Base-by-base conservation (phyloP, 129 eudicot genomes). In the Artemisia argyi region DNA sequence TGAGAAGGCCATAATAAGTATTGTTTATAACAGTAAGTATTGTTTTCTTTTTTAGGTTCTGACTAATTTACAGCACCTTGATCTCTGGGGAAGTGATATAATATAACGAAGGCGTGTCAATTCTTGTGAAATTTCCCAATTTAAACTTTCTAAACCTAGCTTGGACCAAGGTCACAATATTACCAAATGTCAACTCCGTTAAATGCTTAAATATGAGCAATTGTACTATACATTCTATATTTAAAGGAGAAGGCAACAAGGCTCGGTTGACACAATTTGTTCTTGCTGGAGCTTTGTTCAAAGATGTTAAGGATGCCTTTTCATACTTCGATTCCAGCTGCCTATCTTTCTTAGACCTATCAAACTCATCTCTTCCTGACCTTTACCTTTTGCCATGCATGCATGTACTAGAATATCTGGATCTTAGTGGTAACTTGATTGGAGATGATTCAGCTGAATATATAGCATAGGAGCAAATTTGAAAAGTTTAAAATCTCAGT, bases 1-100 rank as follows among this genome's bases (percentile, higher is more conserved):
- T 5, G 10, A 39, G 52, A 69, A 53, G 30, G 15, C 18, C 2
- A 39, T 32, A 11, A 35, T 49, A 17, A 42, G n/a, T 17, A n/a
- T n/a, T n/a, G n/a, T n/a, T n/a, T n/a, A n/a, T n/a, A n/a, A n/a
- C n/a, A n/a, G n/a, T n/a, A n/a, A n/a, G n/a, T n/a, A n/a, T n/a
- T n/a, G n/a, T 11, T 49, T 50, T 62, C 46, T 53, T 74, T 65
- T 39, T 66, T 64, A 95, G 99, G 91, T 66, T 50, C 88, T 95
- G 75, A 86, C 76, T 49, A 86, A 88, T n/a, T 80, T 95, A 66
- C 87, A 85, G 59, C 78, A 88, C 83, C 85, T 95, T 52, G 99
- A 95, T 78, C 74, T 95, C 7, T 95, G 99, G 97, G 97, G 99
- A 61, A 88, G 87, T 83, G 83, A 81, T 69, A 76, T 95, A 83